phyloP scores from a whole-genome alignment of 257 asterid species.

The Linderniella brevidens region DNA sequence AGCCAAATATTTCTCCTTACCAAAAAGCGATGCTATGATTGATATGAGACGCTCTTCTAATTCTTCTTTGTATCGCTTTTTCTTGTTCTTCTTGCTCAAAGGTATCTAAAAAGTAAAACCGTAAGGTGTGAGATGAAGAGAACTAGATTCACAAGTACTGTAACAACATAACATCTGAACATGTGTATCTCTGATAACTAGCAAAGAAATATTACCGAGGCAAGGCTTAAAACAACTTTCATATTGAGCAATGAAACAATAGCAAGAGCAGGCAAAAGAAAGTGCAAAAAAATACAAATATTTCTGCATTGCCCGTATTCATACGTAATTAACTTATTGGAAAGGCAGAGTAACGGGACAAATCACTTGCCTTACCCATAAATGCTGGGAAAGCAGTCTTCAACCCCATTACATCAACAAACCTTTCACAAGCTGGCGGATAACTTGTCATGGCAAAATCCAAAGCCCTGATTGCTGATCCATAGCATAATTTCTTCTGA shows the following conservation, averaged over 20 bases:
- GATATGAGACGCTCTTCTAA: conserved; percentile 89
- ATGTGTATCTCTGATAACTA: neutral
- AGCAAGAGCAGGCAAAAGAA: too few relatives aligned
- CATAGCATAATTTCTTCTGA: conserved; percentile 89
- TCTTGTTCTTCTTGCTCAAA: conserved; percentile 89
- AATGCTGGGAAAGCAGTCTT: conserved; percentile 99
- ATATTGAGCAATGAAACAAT: too few relatives aligned
- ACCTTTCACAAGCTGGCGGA: conserved; percentile 96
- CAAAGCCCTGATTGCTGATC: conserved; percentile 80
- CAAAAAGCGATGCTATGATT: conserved; percentile 78
- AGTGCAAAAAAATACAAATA: conserved; percentile 6
- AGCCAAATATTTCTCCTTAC: conserved; percentile 35
- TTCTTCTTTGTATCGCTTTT: conserved; percentile 57
- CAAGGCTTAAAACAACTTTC: too few relatives aligned
- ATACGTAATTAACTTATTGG: conserved; percentile 94
- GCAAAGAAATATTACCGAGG: neutral
- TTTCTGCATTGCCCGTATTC: conserved; percentile 99
- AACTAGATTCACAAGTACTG: neutral
- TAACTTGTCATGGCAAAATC: conserved; percentile 89
- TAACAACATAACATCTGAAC: neutral
- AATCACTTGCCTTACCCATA: conserved; percentile 99
- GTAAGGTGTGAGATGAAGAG: neutral
- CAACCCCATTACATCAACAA: conserved; percentile 91
- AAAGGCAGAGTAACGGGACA: conserved; percentile 17
- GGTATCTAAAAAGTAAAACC: conserved; percentile 43